These are phyloP conservation scores for Pichia scutulata DNA, from an alignment of 805 yeast genomes.

Conservation along the genomic window DNA sequence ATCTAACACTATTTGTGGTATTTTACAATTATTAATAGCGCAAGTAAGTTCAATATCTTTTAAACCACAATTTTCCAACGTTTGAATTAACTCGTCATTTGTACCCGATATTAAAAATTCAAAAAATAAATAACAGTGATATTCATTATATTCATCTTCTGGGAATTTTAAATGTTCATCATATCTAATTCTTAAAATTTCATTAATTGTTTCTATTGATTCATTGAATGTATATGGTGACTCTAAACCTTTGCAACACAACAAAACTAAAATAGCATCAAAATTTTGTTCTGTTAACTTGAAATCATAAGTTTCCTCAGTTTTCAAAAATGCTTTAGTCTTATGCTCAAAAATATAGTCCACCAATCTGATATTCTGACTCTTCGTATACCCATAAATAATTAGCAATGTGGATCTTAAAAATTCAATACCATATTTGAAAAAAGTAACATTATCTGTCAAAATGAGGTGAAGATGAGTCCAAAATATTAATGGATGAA, in stretches of 20 bases:
- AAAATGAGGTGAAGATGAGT: conserved; percentile 22
- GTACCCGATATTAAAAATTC: conserved; percentile 29
- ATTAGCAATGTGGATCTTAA: conserved; percentile 30
- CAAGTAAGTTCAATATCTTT: conserved; percentile 24
- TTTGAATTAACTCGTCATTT: conserved; percentile 28
- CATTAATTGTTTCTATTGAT: conserved; percentile 38
- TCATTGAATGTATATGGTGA: conserved; percentile 47
- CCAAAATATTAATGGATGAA: conserved; percentile 47
- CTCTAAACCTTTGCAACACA: conserved; percentile 50
- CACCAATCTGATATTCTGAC: conserved; percentile 23
- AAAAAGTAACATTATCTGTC: conserved; percentile 22
- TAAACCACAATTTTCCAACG: conserved; percentile 30
- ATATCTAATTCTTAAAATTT: conserved; percentile 37
- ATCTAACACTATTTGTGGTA: conserved; percentile 29
- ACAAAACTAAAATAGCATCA: conserved; percentile 41
- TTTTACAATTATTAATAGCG: conserved; percentile 27
- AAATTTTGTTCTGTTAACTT: conserved; percentile 38
- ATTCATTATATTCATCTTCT: neutral
- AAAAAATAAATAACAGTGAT: conserved; percentile 27
- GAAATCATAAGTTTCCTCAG: conserved; percentile 37
- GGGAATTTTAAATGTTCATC: conserved; percentile 21
- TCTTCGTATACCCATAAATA: conserved; percentile 25
- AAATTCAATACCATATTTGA: conserved; percentile 28
- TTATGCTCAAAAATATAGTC: conserved; percentile 27
- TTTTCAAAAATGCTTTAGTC: conserved; percentile 33